Evolutionary conservation across 345 rosid genomes (phyloP).

Genomic region (Acer saccharum): DNA sequence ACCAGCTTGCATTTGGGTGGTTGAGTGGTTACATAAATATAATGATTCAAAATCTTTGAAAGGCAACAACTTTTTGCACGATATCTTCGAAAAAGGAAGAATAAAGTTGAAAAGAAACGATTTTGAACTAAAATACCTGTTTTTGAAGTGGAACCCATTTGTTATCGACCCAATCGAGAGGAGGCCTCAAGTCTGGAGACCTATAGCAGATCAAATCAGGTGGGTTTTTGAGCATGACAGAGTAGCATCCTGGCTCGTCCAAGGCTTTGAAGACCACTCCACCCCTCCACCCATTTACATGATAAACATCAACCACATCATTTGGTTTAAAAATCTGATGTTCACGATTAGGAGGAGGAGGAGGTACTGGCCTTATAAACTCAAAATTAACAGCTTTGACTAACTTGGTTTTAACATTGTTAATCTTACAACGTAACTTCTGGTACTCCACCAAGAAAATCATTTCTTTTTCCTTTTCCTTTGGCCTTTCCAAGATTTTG

Average conservation of each 20-base stretch:
- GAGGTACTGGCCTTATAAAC: slow-evolving; percentile 22
- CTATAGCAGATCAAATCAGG: slow-evolving; percentile 18
- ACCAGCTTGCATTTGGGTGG: too few species aligned
- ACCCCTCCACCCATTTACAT: slow-evolving; percentile 34
- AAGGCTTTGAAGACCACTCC: slow-evolving; percentile 18
- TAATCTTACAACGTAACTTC: not conserved
- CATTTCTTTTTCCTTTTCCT: not conserved
- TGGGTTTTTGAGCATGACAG: slow-evolving; percentile 22
- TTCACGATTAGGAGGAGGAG: not conserved
- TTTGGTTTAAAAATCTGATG: slow-evolving; percentile 12
- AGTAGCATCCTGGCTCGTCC: not conserved
- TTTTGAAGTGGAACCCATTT: slow-evolving; percentile 23
- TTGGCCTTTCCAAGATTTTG: not conserved
- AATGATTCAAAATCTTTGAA: too few species aligned
- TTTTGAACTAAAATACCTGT: not conserved
- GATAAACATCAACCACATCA: slow-evolving; percentile 26
- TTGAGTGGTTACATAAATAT: too few species aligned
- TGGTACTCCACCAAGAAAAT: slow-evolving; percentile 6
- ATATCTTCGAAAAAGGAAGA: too few species aligned
- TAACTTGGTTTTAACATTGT: not conserved
- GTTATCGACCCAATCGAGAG: slow-evolving; percentile 21
- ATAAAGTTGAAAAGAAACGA: too few species aligned
- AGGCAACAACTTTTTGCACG: too few species aligned
- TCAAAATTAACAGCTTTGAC: not conserved
- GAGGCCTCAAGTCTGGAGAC: slow-evolving; percentile 24